phyloP scores from a whole-genome alignment of 2,329 filamentous ascomycete species.

The Monilinia polystroma region DNA sequence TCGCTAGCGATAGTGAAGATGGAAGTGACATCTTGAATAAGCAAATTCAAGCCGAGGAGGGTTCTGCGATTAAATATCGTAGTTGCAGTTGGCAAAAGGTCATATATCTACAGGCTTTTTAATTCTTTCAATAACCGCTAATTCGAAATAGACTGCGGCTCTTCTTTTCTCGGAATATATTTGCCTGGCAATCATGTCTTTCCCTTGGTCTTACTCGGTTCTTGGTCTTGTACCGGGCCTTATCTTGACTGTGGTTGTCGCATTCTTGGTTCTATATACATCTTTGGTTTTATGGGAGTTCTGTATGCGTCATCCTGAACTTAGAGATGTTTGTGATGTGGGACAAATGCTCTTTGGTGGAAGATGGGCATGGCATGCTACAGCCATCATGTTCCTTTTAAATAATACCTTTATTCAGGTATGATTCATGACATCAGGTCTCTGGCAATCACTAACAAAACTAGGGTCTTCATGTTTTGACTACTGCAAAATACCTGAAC shows the following conservation, averaged over 20 bases:
- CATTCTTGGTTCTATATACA: slow-evolving; percentile 79
- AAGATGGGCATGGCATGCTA: slow-evolving; percentile 68
- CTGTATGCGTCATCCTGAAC: slow-evolving; percentile 84
- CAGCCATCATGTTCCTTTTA: slow-evolving; percentile 83
- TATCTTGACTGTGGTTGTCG: slow-evolving; percentile 78
- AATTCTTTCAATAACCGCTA: not conserved
- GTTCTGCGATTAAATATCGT: slow-evolving; percentile 82
- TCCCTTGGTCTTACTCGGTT: slow-evolving; percentile 87
- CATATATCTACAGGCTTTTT: slow-evolving; percentile 44
- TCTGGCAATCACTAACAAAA: slow-evolving; percentile 4
- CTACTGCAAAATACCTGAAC: slow-evolving; percentile 84
- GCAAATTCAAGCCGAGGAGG: slow-evolving; percentile 75
- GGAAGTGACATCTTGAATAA: slow-evolving; percentile 46
- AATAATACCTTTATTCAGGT: slow-evolving; percentile 93
- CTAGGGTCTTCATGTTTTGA: slow-evolving; percentile 75
- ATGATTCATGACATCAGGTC: slow-evolving; percentile 25
- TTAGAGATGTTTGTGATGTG: slow-evolving; percentile 90
- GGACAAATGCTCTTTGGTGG: slow-evolving; percentile 94
- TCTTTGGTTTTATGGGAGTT: slow-evolving; percentile 73
- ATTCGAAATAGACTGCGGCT: slow-evolving; percentile 64
- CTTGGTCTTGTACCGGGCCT: slow-evolving; percentile 84
- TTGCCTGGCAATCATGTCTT: slow-evolving; percentile 89
- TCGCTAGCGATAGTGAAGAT: slow-evolving; percentile 26
- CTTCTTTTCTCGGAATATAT: slow-evolving; percentile 95
- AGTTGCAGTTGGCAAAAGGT: slow-evolving; percentile 88